Evolutionary conservation across 495 filamentous ascomycete species (phyloP), one percentile per base, ranked within the genome.

Genomic region (Neurospora sp.): DNA sequence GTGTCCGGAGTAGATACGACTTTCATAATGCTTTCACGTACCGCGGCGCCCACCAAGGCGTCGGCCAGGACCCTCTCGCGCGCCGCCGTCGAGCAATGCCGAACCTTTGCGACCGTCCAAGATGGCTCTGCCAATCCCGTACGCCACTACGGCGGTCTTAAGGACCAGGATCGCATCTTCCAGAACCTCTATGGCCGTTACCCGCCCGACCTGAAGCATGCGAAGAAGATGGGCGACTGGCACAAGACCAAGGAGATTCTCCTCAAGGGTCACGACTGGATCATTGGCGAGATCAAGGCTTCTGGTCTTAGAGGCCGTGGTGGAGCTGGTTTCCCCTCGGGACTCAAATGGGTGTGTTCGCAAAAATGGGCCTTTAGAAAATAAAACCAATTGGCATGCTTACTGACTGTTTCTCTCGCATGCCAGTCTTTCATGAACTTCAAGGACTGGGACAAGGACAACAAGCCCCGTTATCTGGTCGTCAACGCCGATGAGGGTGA

Each of bases 161-260:
- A 88, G 81, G 96, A 99, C 82, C 94, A 98, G 85, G 96, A 99
- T 80, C 89, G 96, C 76, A 99, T 99, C 85, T 99, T 99, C 85
- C 94, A 94, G 84, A 99, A 99, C 84, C 90, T 99, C 28, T 99
- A 98, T 85, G 90, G 92, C 74, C 93, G 96, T 78, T 94, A 92
- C 87, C 93, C 93, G 38, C 86, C 92, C 62, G 94, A 98, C 85
- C 84, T 99, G 72, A 94, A 95, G 87, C 91, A 88, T 74, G 93
- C 96, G n/a, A 93, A 92, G 93, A 97, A 97, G 85, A 97, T 95
- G 87, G 96, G 96, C 77, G 96, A 99, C 83, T 99, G 96, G 96
- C 88, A 99, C 85, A 97, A 95, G 87, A 99, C 96, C 70, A 99
- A 99, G 88, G 96, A 99, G 83, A 99, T 99, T 69, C 82, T 99